Evolutionary conservation across 176 grass and related monocot genomes (phyloP), one percentile per base, ranked within the genome.

Genomic region (Alopecurus myosuroides): DNA sequence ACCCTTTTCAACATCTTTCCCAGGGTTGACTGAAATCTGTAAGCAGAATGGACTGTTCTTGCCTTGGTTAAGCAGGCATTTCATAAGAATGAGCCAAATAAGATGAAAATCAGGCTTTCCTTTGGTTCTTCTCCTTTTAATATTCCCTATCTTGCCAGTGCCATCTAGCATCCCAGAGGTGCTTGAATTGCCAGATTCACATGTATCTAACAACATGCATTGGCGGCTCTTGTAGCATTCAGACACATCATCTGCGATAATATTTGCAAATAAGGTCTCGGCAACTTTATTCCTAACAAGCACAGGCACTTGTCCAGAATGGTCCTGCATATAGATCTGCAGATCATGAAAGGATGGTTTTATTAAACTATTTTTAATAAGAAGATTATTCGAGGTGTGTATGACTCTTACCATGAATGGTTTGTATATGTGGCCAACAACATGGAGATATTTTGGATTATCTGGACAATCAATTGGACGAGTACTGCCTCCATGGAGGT

Each of bases 261-360:
- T 79, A 71, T 88, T 91, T 19, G 81, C 87, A 79, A 94, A 94
- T 79, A 94, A 80, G 29, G 83, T 83, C 82, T 94, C 92, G 0
- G 92, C 92, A 73, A 85, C 89, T 76, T 87, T 94, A 57, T 94
- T 94, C 82, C 64, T 89, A 19, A 94, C 89, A 66, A 88, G 81
- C 53, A 94, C 61, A 81, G 89, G 84, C 64, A 91, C 74, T 79
- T 82, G 81, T 64, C 87, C 92, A 78, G 92, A 87, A 79, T 89
- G 87, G 68, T 94, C 92, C 84, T 53, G 81, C 11, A 87, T 44
- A 82, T 88, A 87, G 28, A 89, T 41, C 92, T 94, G 87, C 42
- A 36, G 50, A 77, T 31, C 19, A 12, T 26, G 40, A 61, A 19
- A 55, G 55, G 5, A 34, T 58, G 4, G 11, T 85, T 57, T 85